Evolutionary conservation across 441 rosid species (phyloP), one percentile per base, ranked within the genome.

Genomic region (Flueggea neowawraea): DNA sequence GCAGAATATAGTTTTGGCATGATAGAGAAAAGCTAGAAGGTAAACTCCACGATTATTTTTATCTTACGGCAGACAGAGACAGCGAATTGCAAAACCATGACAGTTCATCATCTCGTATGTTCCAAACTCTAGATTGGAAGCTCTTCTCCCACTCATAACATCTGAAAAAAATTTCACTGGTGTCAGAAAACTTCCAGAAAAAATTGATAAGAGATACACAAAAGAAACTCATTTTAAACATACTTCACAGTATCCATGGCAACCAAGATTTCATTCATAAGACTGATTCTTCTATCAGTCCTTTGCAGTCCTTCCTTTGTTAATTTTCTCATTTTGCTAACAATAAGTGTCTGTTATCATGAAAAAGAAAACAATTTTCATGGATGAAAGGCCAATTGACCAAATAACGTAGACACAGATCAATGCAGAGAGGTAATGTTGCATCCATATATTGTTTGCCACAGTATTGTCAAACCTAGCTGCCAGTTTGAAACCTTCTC

Each of bases 141-240:
- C 97, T 95, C 73, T 80, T 82, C 75, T 95, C 99, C 99, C 99
- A 95, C 33, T 94, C 96, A 78, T 92, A 95, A 65, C 97, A 90
- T 80, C 99, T 95, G n/a, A n/a, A 79, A 69, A 75, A 60, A 57
- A 58, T 54, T 58, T 33, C 14, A 70, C 50, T 4, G 62, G 45
- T 49, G 58, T 64, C 48, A 60, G 52, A 44, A 73, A 28, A 68
- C 57, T n/a, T 54, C 61, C 60, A 17, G 4, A 14, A 11, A 52
- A 52, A 58, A 67, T 49, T n/a, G n/a, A n/a, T 52, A 41, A 55
- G 15, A 36, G 54, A 54, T 50, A 11, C 52, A 44, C 10, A n/a
- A n/a, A 53, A 16, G 17, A 44, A 28, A 52, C 41, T 60, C 14
- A 16, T 47, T 52, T 76, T n/a, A 31, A 55, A 64, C 89, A 73